Conservation (phyloP, 2,329 filamentous ascomycete genomes). For the Mycocentrospora acerina region DNA sequence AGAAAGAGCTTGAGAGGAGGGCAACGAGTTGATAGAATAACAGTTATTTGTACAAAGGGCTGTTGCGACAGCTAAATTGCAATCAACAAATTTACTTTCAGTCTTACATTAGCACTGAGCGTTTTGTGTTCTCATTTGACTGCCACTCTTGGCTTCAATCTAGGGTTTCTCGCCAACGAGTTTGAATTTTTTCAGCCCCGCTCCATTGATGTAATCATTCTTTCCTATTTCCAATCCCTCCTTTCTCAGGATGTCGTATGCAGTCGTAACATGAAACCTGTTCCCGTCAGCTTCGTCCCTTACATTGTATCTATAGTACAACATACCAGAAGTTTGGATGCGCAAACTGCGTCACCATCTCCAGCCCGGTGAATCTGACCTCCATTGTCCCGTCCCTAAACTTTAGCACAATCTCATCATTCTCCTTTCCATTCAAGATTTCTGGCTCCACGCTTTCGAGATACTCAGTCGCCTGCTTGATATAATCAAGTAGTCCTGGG, state of each 20-base stretch:
- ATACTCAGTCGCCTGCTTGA: slow-evolving; percentile 51
- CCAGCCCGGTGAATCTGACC: slow-evolving; percentile 44
- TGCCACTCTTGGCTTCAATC: no score
- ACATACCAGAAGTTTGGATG: slow-evolving; percentile 59
- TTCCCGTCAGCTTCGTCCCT: background rate
- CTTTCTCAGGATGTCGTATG: slow-evolving; percentile 62
- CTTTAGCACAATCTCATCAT: slow-evolving; percentile 43
- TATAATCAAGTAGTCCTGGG: slow-evolving; percentile 49
- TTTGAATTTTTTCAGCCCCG: slow-evolving; percentile 6
- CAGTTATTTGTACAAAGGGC: no score
- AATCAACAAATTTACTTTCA: no score
- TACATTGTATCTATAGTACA: background rate
- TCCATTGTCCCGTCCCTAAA: slow-evolving; percentile 24
- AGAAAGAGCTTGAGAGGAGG: slow-evolving; percentile 29
- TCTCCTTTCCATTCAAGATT: slow-evolving; percentile 48
- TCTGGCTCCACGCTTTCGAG: slow-evolving; percentile 48
- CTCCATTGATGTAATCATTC: slow-evolving; percentile 53
- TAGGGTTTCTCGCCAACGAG: no score
- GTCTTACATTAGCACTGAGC: no score
- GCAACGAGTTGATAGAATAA: slow-evolving; percentile 9
- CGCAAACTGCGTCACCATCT: slow-evolving; percentile 50
- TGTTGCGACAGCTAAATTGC: no score
- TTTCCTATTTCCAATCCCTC: slow-evolving; percentile 66
- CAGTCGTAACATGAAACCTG: slow-evolving; percentile 61
- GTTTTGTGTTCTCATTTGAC: no score